Conservation (phyloP, 1,139 yeast genomes). For the Suhomyces bolitotheri region DNA sequence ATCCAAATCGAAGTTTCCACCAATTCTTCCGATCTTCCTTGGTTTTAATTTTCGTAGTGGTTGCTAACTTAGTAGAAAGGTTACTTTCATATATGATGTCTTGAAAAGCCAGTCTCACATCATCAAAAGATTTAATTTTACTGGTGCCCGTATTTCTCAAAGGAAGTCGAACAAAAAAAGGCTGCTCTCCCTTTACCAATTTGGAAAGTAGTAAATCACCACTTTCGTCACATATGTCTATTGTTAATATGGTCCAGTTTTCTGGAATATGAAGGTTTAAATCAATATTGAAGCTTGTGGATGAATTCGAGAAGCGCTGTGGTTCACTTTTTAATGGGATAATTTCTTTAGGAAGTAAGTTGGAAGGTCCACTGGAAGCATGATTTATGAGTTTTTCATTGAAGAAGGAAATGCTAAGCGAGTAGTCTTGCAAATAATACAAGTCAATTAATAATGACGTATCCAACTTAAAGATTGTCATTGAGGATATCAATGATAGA, state of each 20-base stretch:
- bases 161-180: constrained; percentile 61
- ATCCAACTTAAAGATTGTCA: constrained; percentile 23
- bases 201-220: constrained; percentile 61
- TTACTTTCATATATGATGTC: constrained; percentile 62
- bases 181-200: constrained; percentile 33
- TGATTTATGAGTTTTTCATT: constrained; percentile 29
- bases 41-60: constrained; percentile 52
- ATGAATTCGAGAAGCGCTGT: constrained; percentile 5
- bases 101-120: constrained; percentile 46
- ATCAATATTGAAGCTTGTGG: constrained; percentile 18
- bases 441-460: constrained; percentile 27
- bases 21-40: constrained; percentile 66
- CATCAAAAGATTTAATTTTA: constrained; percentile 37
- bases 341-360: constrained; percentile 14
- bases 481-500: constrained; percentile 28
- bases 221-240: constrained; percentile 61
- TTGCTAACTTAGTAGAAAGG: constrained; percentile 53
- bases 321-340: not conserved
- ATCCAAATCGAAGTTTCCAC: constrained; percentile 71
- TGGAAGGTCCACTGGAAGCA: constrained; percentile 15
- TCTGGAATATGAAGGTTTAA: constrained; percentile 37
- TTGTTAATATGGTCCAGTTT: constrained; percentile 59
- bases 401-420: constrained; percentile 31
- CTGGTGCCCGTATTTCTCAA: constrained; percentile 29
- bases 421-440: constrained; percentile 35